A percentile compares a stretch with the other conserved stretches of the same genome.
Evolutionary conservation across 768 basidiomycete species (phyloP).

Genomic region (Cystofilobasidium macerans): DNA sequence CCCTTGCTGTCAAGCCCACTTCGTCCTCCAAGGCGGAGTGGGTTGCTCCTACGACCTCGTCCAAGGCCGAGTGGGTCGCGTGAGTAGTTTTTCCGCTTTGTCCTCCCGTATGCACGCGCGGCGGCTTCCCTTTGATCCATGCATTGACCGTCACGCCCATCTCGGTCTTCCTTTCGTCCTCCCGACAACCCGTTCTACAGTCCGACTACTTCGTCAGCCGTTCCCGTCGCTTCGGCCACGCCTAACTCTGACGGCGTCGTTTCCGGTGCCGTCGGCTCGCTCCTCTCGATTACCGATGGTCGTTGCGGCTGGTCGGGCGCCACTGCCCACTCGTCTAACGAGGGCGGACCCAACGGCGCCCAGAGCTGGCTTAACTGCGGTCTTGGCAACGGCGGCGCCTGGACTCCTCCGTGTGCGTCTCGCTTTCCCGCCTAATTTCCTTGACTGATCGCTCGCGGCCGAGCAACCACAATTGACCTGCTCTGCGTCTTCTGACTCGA

Average conservation of each 20-base stretch:
- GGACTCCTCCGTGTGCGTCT: slow-evolving; percentile 25
- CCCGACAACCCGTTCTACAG: neutral
- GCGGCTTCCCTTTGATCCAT: neutral
- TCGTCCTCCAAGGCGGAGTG: neutral
- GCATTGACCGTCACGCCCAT: no score
- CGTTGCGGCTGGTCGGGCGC: slow-evolving; percentile 20
- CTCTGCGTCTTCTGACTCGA: no score
- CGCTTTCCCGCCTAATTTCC: neutral
- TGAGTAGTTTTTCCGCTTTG: neutral
- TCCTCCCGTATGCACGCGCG: neutral
- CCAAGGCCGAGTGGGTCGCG: neutral
- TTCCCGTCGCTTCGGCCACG: neutral
- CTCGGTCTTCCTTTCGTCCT: neutral
- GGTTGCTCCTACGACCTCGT: neutral
- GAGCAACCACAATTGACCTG: neutral
- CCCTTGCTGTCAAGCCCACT: neutral
- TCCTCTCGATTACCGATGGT: slow-evolving; percentile 16
- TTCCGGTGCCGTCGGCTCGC: neutral
- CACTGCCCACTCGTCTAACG: neutral
- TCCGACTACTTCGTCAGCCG: neutral
- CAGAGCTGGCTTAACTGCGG: slow-evolving; percentile 23
- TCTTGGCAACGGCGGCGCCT: slow-evolving; percentile 21
- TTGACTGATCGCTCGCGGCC: neutral
- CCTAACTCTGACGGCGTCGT: neutral
- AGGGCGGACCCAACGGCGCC: slow-evolving; percentile 14